Evolutionary conservation across 495 filamentous ascomycete genomes (phyloP).

Genomic region (Aspergillus baeticus): DNA sequence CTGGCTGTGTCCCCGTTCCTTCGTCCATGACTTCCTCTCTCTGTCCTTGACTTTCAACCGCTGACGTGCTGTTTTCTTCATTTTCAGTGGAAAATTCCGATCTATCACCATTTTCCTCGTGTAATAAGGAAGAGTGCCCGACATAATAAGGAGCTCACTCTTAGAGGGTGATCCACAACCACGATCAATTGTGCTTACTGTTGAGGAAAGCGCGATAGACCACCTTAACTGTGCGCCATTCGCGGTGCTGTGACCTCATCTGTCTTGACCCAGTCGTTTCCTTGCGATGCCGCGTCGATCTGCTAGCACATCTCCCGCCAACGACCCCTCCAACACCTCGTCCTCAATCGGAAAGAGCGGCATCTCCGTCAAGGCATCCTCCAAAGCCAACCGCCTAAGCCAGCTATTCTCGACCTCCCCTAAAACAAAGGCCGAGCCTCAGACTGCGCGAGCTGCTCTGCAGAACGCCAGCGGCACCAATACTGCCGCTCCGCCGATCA

Average conservation of each 20-base stretch:
- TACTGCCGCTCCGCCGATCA: conserved; percentile 60
- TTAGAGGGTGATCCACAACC: not conserved
- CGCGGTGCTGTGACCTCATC: conserved; percentile 17
- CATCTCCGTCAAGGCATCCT: conserved; percentile 47
- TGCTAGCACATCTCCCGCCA: conserved; percentile 47
- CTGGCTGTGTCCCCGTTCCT: not conserved
- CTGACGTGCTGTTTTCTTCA: not conserved
- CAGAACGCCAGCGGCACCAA: conserved; percentile 54
- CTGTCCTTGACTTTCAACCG: conserved; percentile 8
- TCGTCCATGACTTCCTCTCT: not conserved
- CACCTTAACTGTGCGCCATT: conserved; percentile 7
- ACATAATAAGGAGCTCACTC: not conserved
- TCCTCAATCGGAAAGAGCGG: conserved; percentile 51
- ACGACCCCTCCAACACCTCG: conserved; percentile 41
- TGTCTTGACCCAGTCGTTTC: conserved; percentile 28
- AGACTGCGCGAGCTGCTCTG: conserved; percentile 54
- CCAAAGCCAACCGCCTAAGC: conserved; percentile 62
- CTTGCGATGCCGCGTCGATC: conserved; percentile 58
- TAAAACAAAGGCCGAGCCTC: conserved; percentile 49
- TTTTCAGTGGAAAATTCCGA: conserved; percentile 1
- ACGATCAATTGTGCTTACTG: conserved; percentile 1
- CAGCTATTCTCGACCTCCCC: conserved; percentile 60
- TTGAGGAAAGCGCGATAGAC: conserved; percentile 12
- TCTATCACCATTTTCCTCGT: conserved; percentile 10
- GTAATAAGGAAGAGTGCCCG: not conserved